Percentiles rank a stretch among this genome's conserved stretches.
phyloP scores from a whole-genome alignment of 805 yeast genomes.

The Kuraishia piskuri region DNA sequence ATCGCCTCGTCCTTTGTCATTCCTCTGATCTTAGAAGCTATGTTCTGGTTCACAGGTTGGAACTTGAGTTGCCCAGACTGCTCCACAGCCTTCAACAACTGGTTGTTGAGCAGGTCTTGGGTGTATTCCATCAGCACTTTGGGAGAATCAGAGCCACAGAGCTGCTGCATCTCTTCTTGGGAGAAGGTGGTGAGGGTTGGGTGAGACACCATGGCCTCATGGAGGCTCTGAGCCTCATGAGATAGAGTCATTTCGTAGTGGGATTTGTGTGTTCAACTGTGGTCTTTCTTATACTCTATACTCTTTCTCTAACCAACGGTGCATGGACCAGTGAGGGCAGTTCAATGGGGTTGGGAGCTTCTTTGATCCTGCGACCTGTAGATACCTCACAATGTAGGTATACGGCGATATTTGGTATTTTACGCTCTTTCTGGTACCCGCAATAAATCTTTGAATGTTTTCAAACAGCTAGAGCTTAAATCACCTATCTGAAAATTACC shows the following conservation, averaged over 20 bases:
- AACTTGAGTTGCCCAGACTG: conserved; percentile 62
- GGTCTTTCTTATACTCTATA: no score
- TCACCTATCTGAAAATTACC: not conserved
- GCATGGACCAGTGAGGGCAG: no score
- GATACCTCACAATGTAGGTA: no score
- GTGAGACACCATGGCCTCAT: conserved; percentile 51
- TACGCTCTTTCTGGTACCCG: no score
- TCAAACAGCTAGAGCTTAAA: no score
- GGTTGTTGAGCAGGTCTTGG: conserved; percentile 35
- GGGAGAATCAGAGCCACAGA: conserved; percentile 33
- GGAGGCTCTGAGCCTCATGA: conserved; percentile 48
- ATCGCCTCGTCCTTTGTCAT: conserved; percentile 87
- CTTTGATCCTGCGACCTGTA: no score
- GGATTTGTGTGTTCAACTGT: not conserved
- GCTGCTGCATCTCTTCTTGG: conserved; percentile 58
- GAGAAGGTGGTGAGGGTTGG: conserved; percentile 43
- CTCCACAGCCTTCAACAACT: conserved; percentile 61
- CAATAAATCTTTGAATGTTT: no score
- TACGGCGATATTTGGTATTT: no score
- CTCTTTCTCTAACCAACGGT: no score
- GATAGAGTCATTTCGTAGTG: conserved; percentile 14
- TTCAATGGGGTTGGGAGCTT: no score
- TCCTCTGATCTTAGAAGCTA: conserved; percentile 66
- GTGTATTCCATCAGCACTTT: conserved; percentile 31
- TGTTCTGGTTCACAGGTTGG: conserved; percentile 63